Evolutionary conservation across 192 early-diverging fungal species (phyloP).

Genomic region (Backusella morwellensis): DNA sequence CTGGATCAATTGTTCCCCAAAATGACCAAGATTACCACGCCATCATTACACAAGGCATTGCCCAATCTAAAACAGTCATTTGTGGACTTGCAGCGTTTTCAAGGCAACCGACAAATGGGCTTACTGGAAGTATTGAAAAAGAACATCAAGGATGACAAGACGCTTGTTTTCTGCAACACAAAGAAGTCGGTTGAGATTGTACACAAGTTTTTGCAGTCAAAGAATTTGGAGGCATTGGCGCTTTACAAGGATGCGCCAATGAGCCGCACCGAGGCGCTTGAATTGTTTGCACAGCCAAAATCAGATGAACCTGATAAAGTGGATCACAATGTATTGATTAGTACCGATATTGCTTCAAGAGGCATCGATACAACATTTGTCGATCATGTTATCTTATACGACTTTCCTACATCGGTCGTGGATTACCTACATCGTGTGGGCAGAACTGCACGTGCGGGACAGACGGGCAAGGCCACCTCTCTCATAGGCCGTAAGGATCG

Average conservation of each 20-base stretch:
- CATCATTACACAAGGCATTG: constrained; percentile 74
- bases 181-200: constrained; percentile 57
- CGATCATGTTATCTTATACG: constrained; percentile 85
- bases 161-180: constrained; percentile 89
- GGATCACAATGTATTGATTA: constrained; percentile 65
- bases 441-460: constrained; percentile 83
- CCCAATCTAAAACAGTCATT: constrained; percentile 79
- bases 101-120: constrained; percentile 68
- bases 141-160: constrained; percentile 57
- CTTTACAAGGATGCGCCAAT: constrained; percentile 36
- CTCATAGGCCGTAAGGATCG: constrained; percentile 75
- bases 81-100: constrained; percentile 67
- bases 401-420: constrained; percentile 87
- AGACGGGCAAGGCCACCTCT: constrained; percentile 75
- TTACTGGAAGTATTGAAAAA: constrained; percentile 71
- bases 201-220: constrained; percentile 51
- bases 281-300: constrained; percentile 33
- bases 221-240: constrained; percentile 29
- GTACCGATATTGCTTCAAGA: constrained; percentile 89
- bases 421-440: constrained; percentile 94
- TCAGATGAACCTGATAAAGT: constrained; percentile 1
- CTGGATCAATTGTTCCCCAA: constrained; percentile 54
- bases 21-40: constrained; percentile 73
- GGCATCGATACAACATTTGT: constrained; percentile 89
- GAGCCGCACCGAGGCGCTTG: constrained; percentile 40